Evolutionary conservation across 257 asterid species (phyloP).

Genomic region (Cinchona pubescens): DNA sequence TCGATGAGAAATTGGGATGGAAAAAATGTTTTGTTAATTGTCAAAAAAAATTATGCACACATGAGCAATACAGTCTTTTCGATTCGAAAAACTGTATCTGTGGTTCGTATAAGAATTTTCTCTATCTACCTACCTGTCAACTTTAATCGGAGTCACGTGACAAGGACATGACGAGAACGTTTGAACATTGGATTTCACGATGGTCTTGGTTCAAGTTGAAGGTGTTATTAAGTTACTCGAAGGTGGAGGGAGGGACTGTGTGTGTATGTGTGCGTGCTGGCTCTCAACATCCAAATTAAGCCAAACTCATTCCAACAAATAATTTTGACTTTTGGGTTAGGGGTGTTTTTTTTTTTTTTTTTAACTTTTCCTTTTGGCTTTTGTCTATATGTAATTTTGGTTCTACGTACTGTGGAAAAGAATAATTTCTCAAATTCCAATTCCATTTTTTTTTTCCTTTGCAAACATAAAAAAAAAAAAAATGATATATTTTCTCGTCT

Average conservation of each 20-base stretch:
- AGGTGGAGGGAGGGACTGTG: not conserved
- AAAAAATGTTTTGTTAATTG: not conserved
- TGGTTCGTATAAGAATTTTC: too few relatives aligned
- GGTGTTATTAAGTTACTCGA: not conserved
- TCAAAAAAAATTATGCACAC: not conserved
- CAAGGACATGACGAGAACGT: not conserved
- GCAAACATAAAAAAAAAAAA: too few relatives aligned
- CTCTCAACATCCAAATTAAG: not conserved
- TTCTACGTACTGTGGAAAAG: not conserved
- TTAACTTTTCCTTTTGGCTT: not conserved
- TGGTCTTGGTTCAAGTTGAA: not conserved
- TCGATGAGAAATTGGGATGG: conserved; percentile 2
- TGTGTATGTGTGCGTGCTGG: too few relatives aligned
- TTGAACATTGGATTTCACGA: not conserved
- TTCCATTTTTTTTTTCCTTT: not conserved
- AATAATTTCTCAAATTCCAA: conserved; percentile 1
- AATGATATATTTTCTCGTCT: too few relatives aligned
- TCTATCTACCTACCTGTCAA: too few relatives aligned
- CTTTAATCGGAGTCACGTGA: not conserved
- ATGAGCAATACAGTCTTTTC: not conserved
- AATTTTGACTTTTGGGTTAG: not conserved
- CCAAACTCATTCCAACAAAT: conserved; percentile 2
- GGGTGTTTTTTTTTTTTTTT: too few relatives aligned
- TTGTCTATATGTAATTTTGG: not conserved
- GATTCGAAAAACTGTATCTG: not conserved